These are phyloP conservation scores for Chenopodium formosanum DNA, from an alignment of 148 eudicot species.

Conservation along the genomic window DNA sequence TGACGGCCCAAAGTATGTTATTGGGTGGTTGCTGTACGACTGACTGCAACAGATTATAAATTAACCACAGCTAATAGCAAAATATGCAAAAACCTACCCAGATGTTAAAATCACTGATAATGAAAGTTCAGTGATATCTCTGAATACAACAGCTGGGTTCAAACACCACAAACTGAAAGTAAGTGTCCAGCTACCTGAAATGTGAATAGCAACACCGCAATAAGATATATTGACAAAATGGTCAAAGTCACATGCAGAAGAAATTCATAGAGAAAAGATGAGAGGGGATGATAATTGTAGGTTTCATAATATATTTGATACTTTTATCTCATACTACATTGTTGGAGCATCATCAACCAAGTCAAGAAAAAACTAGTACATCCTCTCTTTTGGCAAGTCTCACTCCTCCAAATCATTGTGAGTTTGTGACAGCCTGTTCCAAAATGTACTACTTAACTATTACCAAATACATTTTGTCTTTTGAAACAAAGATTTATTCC, in stretches of 20 bases:
- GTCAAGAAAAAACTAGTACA: too few relatives aligned
- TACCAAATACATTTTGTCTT: too few relatives aligned
- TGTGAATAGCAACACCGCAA: conserved; percentile 34
- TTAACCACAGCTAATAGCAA: background rate
- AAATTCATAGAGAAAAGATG: background rate
- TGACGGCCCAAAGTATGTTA: background rate
- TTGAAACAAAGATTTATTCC: too few relatives aligned
- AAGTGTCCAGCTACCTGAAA: conserved; percentile 58
- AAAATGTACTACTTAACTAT: too few relatives aligned
- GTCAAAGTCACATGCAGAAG: background rate
- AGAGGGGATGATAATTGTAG: too few relatives aligned
- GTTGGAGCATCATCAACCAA: too few relatives aligned
- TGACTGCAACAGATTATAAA: background rate
- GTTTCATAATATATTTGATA: too few relatives aligned
- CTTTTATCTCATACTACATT: conserved; percentile 1
- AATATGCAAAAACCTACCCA: conserved; percentile 54
- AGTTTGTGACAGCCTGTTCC: too few relatives aligned
- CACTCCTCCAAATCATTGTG: too few relatives aligned
- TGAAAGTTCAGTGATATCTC: conserved; percentile 63
- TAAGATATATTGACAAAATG: conserved; percentile 17
- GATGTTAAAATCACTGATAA: conserved; percentile 92
- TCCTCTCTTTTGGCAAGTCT: too few relatives aligned
- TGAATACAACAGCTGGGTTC: conserved; percentile 92
- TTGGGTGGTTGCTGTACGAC: background rate
- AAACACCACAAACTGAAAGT: conserved; percentile 90